These are phyloP conservation scores for Xylaria sp. DNA, from an alignment of 2,329 filamentous ascomycete genomes.

Conservation along the genomic window DNA sequence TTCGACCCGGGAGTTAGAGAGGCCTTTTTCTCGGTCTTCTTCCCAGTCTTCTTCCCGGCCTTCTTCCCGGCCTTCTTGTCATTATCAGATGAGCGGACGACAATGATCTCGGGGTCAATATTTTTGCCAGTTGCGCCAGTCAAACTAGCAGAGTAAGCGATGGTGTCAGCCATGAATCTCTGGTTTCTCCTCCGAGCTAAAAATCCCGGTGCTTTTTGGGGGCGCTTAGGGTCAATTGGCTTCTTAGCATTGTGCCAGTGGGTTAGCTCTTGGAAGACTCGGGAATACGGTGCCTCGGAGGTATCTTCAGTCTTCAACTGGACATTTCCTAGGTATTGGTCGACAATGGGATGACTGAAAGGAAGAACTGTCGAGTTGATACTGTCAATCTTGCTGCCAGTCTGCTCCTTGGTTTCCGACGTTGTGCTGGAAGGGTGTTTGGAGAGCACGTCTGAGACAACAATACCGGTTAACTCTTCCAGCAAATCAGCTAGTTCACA, in stretches of 20 bases:
- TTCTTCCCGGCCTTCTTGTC: slow-evolving; percentile 7
- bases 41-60: slow-evolving; percentile 19
- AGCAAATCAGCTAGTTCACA: slow-evolving; percentile 6
- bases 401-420: background rate
- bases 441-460: background rate
- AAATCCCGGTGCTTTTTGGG: slow-evolving; percentile 31
- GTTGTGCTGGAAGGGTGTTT: background rate
- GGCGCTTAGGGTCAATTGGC: slow-evolving; percentile 46
- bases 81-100: slow-evolving; percentile 41
- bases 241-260: slow-evolving; percentile 68
- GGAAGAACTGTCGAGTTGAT: slow-evolving; percentile 41
- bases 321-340: slow-evolving; percentile 49
- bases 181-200: slow-evolving; percentile 56
- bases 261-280: slow-evolving; percentile 50
- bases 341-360: slow-evolving; percentile 51
- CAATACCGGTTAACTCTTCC: slow-evolving; percentile 1
- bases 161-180: slow-evolving; percentile 68
- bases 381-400: background rate
- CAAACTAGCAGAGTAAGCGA: slow-evolving; percentile 69
- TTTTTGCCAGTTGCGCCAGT: slow-evolving; percentile 65
- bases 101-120: slow-evolving; percentile 66
- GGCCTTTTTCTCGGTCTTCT: slow-evolving; percentile 1
- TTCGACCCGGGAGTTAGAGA: slow-evolving; percentile 11
- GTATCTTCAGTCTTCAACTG: slow-evolving; percentile 39
- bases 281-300: slow-evolving; percentile 32